Base-by-base conservation (phyloP, 2,329 filamentous ascomycete species). In the Paramyrothecium roridum region DNA sequence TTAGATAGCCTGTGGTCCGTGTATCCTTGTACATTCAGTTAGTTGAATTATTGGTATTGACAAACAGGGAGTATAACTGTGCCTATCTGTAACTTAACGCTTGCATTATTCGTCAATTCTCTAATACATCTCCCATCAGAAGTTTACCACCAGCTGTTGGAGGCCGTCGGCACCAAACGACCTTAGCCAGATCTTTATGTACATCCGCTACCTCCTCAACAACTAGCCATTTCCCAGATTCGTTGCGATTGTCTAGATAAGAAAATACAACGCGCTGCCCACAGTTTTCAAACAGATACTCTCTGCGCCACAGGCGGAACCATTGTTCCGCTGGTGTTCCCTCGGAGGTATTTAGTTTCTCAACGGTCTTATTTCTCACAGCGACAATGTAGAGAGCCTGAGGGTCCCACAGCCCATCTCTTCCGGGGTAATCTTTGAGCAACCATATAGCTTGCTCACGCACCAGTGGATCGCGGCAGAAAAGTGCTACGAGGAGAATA, bases 231-330 rank as follows among this genome's bases (percentile, higher is more conserved):
- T 57, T 33, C 1, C 59, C 61, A 3, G 55, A 55, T 2, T 13
- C 19, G 3, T 53, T 43, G 12, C 68, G 54, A 17, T 60, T 69
- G 1, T 63, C 65, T 12, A 69, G 13, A 17, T 64, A 72, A 4
- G 70, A 65, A 8, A 73, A 63, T 2, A 73, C 17, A 13, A 70
- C 54, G 0, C 63, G 66, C 12, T 67, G 63, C 17, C 70, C 70
- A 1, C 67, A 67, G 10, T 73, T 62, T 43, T 73, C 71, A 19
- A 73, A 72, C 1, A 68, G 43, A 48, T 66, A 71, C 23, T 73
- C 70, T 10, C 71, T 63, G 1, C 68, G 66, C 54, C 66, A 62
- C 2, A 73, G 59, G 0, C 71, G 64, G 22, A 46, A 50, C 70
- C 68, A 71, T 52, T 73, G 70, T 17, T 70, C 67, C 1, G 54